These are phyloP conservation scores for Yamadazyma ubonensis DNA, from an alignment of 805 yeast genomes.

Conservation along the genomic window DNA sequence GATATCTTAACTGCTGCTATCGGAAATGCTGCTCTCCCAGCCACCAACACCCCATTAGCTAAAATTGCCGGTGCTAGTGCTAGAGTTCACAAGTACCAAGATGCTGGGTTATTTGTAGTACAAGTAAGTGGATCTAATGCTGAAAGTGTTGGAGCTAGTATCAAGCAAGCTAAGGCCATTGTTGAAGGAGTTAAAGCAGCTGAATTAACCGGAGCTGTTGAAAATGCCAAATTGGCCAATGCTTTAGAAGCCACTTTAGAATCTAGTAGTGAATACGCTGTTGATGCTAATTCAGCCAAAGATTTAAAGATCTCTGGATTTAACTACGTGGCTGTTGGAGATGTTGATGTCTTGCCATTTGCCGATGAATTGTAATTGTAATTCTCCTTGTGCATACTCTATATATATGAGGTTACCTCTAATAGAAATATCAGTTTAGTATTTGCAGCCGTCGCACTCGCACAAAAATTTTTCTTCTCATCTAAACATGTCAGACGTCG, in stretches of 20 bases:
- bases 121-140: slow-evolving; percentile 55
- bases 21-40: slow-evolving; percentile 57
- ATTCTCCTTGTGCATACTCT: slow-evolving; percentile 1
- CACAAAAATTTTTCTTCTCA: slow-evolving; percentile 7
- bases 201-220: slow-evolving; percentile 54
- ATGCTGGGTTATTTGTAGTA: slow-evolving; percentile 78
- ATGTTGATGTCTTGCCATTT: slow-evolving; percentile 80
- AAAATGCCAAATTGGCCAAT: slow-evolving; percentile 41
- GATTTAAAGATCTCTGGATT: slow-evolving; percentile 54
- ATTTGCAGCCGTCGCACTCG: slow-evolving; percentile 4
- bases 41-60: slow-evolving; percentile 51
- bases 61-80: slow-evolving; percentile 49
- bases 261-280: slow-evolving; percentile 28
- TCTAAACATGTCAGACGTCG: slow-evolving; percentile 40
- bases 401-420: slow-evolving; percentile 5
- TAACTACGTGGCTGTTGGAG: slow-evolving; percentile 89
- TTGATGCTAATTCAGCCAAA: slow-evolving; percentile 35
- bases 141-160: slow-evolving; percentile 55
- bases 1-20: slow-evolving; percentile 71
- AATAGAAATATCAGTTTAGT: too few relatives aligned
- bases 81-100: slow-evolving; percentile 63
- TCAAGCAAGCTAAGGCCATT: slow-evolving; percentile 55
- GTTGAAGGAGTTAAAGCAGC: slow-evolving; percentile 38
- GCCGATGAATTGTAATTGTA: slow-evolving; percentile 73
- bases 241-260: slow-evolving; percentile 43